Percentiles rank a stretch among this genome's conserved stretches.
phyloP scores from a whole-genome alignment of 495 filamentous ascomycete species.

The Tuber umbilicatum region DNA sequence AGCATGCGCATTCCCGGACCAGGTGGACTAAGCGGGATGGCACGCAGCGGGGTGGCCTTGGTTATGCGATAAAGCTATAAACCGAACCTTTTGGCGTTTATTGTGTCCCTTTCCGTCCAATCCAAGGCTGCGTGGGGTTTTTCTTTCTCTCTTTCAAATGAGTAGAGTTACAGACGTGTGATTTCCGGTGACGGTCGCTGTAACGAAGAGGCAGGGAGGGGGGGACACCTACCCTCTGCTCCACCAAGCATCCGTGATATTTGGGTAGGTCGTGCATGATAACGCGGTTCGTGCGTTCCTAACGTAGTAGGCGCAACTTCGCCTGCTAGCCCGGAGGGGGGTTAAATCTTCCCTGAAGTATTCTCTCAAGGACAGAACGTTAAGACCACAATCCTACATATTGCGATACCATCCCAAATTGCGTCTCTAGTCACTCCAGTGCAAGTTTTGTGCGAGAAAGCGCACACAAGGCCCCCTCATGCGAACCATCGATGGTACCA shows the following conservation, averaged over 20 bases:
- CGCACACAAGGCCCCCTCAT: not conserved
- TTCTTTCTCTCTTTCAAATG: not conserved
- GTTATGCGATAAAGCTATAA: too few relatives aligned
- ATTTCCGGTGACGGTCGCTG: not conserved
- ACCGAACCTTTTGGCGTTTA: too few relatives aligned
- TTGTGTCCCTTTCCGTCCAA: not conserved
- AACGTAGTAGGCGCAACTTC: not conserved
- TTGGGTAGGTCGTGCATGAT: not conserved
- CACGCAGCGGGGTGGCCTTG: too few relatives aligned
- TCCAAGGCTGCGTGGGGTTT: not conserved
- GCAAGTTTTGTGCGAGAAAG: not conserved
- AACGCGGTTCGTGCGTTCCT: not conserved
- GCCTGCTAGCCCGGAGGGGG: not conserved
- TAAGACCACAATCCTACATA: not conserved
- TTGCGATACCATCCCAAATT: not conserved
- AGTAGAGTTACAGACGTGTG: not conserved
- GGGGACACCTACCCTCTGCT: not conserved
- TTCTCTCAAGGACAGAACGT: not conserved
- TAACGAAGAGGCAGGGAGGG: too few relatives aligned
- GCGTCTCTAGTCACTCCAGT: not conserved
- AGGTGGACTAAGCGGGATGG: too few relatives aligned
- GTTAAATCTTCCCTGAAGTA: not conserved
- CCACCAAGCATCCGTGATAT: too few relatives aligned
- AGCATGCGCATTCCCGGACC: too few relatives aligned
- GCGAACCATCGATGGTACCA: not conserved